Conservation (phyloP, 2,329 filamentous ascomycete genomes). For the Fusarium sublunatum region DNA sequence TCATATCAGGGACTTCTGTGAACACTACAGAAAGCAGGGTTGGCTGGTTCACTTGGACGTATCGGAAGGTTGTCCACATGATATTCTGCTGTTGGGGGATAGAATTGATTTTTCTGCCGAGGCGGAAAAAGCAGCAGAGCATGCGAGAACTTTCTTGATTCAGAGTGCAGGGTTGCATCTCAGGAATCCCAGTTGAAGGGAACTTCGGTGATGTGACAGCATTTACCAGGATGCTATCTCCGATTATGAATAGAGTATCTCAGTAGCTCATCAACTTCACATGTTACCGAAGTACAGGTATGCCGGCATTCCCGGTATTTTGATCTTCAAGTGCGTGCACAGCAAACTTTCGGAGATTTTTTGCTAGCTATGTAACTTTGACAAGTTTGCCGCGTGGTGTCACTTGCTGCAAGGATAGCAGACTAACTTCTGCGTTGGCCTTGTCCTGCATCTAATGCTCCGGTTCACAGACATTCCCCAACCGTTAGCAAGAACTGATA, state of each 20-base stretch:
- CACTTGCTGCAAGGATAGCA: not conserved
- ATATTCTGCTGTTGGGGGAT: conserved; percentile 32
- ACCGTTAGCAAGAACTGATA: too few relatives aligned
- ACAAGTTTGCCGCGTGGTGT: conserved; percentile 21
- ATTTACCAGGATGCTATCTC: not conserved
- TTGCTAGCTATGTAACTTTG: conserved; percentile 10
- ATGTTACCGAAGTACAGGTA: conserved; percentile 1
- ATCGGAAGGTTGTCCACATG: conserved; percentile 35
- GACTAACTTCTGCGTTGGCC: too few relatives aligned
- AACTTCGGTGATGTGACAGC: not conserved
- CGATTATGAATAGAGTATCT: not conserved
- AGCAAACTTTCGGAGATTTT: not conserved
- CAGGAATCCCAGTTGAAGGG: not conserved
- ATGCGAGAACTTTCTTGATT: conserved; percentile 30
- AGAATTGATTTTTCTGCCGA: conserved; percentile 30
- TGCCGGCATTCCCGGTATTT: not conserved
- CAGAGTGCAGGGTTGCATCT: conserved; percentile 19
- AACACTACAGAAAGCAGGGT: conserved; percentile 26
- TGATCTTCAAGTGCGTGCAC: not conserved
- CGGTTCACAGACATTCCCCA: too few relatives aligned
- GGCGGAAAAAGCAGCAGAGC: conserved; percentile 29
- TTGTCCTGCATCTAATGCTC: too few relatives aligned
- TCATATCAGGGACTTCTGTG: conserved; percentile 34
- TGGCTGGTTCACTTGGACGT: conserved; percentile 33
- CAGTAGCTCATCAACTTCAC: conserved; percentile 17